Conservation (phyloP, 768 basidiomycete genomes). For the Agrocybe pediades region DNA sequence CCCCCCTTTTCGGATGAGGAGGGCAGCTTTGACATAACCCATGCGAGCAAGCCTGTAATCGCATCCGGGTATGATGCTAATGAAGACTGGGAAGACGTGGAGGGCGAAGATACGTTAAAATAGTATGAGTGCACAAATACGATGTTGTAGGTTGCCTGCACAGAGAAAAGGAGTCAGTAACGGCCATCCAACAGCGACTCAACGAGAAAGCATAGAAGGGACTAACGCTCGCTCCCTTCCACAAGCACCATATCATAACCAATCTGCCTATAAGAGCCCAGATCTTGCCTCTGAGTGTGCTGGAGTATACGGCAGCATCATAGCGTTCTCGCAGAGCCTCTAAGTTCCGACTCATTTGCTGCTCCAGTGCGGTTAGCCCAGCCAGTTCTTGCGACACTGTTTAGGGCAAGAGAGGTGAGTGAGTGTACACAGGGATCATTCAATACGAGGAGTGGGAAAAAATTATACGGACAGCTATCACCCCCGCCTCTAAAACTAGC, state of each 20-base stretch:
- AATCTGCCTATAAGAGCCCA: conserved; percentile 46
- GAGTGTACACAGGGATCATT: background rate
- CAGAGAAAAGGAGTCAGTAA: background rate
- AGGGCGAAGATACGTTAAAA: too few relatives aligned
- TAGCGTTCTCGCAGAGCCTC: conserved; percentile 50
- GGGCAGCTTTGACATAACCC: conserved; percentile 28
- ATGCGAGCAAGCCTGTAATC: conserved; percentile 36
- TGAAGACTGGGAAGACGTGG: conserved; percentile 26
- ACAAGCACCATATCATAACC: conserved; percentile 72
- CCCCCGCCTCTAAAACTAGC: background rate
- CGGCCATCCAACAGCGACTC: background rate
- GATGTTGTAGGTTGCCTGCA: conserved; percentile 51
- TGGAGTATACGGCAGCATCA: conserved; percentile 47
- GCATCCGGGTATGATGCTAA: conserved; percentile 43
- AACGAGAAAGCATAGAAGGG: background rate
- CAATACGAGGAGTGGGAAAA: background rate
- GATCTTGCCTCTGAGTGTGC: conserved; percentile 57
- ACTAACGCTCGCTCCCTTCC: conserved; percentile 63
- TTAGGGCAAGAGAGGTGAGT: background rate
- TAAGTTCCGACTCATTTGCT: conserved; percentile 64
- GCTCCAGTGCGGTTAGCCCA: conserved; percentile 68
- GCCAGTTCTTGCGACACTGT: conserved; percentile 58
- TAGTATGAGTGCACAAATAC: conserved; percentile 46
- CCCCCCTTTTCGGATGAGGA: background rate
- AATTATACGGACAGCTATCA: background rate